Percentiles rank a stretch among this genome's conserved stretches.
These are phyloP conservation scores for Penicillium chermesinum DNA, from an alignment of 495 filamentous ascomycete species.

Conservation along the genomic window DNA sequence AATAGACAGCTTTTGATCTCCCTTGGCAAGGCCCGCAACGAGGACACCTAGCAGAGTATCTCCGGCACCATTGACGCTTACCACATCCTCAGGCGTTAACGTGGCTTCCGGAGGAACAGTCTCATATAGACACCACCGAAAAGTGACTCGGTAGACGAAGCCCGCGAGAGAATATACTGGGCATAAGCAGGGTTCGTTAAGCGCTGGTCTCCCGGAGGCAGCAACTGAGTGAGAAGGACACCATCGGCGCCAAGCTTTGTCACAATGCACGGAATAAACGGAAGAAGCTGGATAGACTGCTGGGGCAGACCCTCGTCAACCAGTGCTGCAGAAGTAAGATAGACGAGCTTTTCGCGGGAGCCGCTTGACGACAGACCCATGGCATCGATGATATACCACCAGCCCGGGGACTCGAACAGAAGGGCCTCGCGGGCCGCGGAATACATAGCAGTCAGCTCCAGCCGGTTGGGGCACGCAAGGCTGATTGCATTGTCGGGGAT, in stretches of 20 bases:
- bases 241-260: constrained; percentile 78
- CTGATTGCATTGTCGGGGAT: constrained; percentile 61
- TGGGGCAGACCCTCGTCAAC: constrained; percentile 81
- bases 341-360: constrained; percentile 60
- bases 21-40: constrained; percentile 57
- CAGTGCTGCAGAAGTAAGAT: constrained; percentile 52
- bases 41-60: constrained; percentile 87
- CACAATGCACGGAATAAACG: constrained; percentile 76
- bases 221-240: constrained; percentile 69
- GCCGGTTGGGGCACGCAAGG: constrained; percentile 74
- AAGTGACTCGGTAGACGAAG: constrained; percentile 38
- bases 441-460: constrained; percentile 77
- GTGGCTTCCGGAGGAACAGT: constrained; percentile 64
- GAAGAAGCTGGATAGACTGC: constrained; percentile 77
- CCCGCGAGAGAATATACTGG: constrained; percentile 63
- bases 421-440: constrained; percentile 53
- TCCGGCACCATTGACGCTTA: constrained; percentile 90
- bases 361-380: constrained; percentile 55
- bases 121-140: constrained; percentile 84
- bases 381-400: constrained; percentile 75
- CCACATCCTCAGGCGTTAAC: constrained; percentile 55
- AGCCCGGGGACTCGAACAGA: constrained; percentile 59
- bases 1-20: constrained; percentile 16
- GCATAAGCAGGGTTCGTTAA: constrained; percentile 56
- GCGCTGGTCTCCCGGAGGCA: constrained; percentile 57